Evolutionary conservation across 1,284 basidiomycete genomes (phyloP).

Genomic region (Salmacisia buchloeana): DNA sequence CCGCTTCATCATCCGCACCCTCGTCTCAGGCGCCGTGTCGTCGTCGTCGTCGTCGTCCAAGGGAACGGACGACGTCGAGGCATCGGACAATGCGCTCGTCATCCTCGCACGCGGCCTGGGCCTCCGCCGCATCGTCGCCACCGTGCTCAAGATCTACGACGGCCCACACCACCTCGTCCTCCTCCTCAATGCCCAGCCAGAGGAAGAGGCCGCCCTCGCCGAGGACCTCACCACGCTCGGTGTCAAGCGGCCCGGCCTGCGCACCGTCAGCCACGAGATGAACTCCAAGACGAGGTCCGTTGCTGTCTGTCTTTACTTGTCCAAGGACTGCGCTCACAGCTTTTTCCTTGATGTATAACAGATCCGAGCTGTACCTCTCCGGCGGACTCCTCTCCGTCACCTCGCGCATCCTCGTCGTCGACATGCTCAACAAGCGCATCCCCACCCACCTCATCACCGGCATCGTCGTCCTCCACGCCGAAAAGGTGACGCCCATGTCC

Average conservation of each 20-base stretch:
- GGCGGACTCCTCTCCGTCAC: slow-evolving; percentile 78
- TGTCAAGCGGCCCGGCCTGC: slow-evolving; percentile 75
- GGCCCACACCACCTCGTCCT: slow-evolving; percentile 77
- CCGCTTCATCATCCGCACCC: slow-evolving; percentile 33
- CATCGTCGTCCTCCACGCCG: slow-evolving; percentile 87
- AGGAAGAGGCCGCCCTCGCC: slow-evolving; percentile 84
- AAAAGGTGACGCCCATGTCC: slow-evolving; percentile 71
- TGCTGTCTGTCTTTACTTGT: background rate
- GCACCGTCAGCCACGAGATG: slow-evolving; percentile 79
- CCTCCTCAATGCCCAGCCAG: slow-evolving; percentile 70
- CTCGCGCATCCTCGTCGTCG: slow-evolving; percentile 86
- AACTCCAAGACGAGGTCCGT: slow-evolving; percentile 70
- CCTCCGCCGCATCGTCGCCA: slow-evolving; percentile 39
- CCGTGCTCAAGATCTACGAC: slow-evolving; percentile 69
- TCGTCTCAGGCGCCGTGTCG: slow-evolving; percentile 25
- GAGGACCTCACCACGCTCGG: slow-evolving; percentile 90
- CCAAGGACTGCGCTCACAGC: slow-evolving; percentile 71
- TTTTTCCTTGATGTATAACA: background rate
- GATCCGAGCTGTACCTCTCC: slow-evolving; percentile 35
- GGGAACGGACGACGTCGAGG: slow-evolving; percentile 23
- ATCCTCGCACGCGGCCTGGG: slow-evolving; percentile 44
- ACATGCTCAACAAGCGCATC: slow-evolving; percentile 80
- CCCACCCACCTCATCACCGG: slow-evolving; percentile 81
- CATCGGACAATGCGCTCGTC: slow-evolving; percentile 55
- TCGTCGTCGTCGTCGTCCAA: background rate